phyloP scores from a whole-genome alignment of 2,329 filamentous ascomycete species.

The Cladosporium sp. region DNA sequence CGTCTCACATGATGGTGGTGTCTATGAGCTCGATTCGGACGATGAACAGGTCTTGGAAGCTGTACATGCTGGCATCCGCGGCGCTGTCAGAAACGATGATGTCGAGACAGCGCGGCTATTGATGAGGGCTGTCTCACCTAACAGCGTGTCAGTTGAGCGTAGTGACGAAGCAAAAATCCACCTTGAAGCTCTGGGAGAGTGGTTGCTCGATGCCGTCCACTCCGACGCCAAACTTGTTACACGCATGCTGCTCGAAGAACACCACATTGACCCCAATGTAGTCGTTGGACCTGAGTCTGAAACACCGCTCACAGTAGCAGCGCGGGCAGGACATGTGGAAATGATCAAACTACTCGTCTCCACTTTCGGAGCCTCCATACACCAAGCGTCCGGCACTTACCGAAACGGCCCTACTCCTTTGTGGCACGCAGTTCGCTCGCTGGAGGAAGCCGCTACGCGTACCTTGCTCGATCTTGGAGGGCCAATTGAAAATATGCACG shows the following conservation, averaged over 20 bases:
- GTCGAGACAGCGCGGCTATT: not conserved
- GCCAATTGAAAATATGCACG: conserved; percentile 12
- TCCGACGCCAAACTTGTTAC: not conserved
- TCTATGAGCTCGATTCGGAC: conserved; percentile 6
- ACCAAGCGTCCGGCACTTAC: conserved; percentile 13
- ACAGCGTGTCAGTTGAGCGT: too few relatives aligned
- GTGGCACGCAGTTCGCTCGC: conserved; percentile 13
- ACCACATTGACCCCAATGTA: not conserved
- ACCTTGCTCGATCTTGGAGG: conserved; percentile 13
- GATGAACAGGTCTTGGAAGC: conserved; percentile 4
- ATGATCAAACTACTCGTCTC: conserved; percentile 10
- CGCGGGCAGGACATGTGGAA: not conserved
- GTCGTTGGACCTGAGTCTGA: not conserved
- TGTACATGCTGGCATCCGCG: not conserved
- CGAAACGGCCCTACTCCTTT: conserved; percentile 16
- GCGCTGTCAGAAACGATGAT: not conserved
- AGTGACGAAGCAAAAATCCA: too few relatives aligned
- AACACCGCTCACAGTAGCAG: not conserved
- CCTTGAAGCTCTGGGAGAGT: not conserved
- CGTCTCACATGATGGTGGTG: not conserved
- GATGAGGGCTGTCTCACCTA: not conserved
- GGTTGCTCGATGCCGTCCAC: not conserved
- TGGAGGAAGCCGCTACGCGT: conserved; percentile 12
- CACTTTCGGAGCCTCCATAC: conserved; percentile 10
- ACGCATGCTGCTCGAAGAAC: not conserved